Evolutionary conservation across 2,329 filamentous ascomycete species (phyloP).

Genomic region (Pleoardoris graminearum): DNA sequence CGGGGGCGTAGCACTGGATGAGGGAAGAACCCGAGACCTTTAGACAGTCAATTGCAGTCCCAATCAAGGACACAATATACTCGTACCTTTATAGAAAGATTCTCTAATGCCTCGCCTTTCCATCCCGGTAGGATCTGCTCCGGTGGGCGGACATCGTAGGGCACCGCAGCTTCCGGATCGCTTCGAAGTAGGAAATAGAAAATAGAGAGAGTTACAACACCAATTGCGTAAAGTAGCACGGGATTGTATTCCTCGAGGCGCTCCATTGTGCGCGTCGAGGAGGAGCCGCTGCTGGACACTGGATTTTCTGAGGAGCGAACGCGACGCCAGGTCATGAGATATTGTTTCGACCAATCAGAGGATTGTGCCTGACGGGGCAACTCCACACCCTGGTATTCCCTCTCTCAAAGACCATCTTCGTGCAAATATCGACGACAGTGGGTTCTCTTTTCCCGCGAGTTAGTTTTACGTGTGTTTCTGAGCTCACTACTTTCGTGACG

Average conservation of each 20-base stretch:
- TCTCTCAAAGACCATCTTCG: too few species aligned
- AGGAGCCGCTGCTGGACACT: constrained; percentile 7
- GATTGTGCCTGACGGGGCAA: background rate
- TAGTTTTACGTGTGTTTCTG: too few species aligned
- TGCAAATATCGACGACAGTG: too few species aligned
- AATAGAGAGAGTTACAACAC: constrained; percentile 23
- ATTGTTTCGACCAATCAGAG: constrained; percentile 5
- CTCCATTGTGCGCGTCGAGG: constrained; percentile 28
- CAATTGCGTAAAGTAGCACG: constrained; percentile 26
- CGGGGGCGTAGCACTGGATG: constrained; percentile 86
- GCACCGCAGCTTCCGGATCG: constrained; percentile 51
- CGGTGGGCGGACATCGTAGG: constrained; percentile 66
- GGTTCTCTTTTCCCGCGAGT: too few species aligned
- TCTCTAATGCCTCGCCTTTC: constrained; percentile 61
- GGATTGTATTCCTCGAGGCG: constrained; percentile 29
- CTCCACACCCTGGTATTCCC: too few species aligned
- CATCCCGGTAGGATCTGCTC: constrained; percentile 59
- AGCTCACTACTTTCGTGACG: too few species aligned
- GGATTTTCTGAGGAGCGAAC: constrained; percentile 5
- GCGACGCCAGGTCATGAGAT: constrained; percentile 7
- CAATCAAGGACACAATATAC: background rate
- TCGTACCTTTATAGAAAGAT: constrained; percentile 63
- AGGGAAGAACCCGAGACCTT: constrained; percentile 65
- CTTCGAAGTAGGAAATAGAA: constrained; percentile 31
- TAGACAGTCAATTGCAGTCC: constrained; percentile 9